A percentile compares a stretch with the other conserved stretches of the same genome.
phyloP scores from a whole-genome alignment of 164 flowering plant species.

The Tetrastigma voinierianum region DNA sequence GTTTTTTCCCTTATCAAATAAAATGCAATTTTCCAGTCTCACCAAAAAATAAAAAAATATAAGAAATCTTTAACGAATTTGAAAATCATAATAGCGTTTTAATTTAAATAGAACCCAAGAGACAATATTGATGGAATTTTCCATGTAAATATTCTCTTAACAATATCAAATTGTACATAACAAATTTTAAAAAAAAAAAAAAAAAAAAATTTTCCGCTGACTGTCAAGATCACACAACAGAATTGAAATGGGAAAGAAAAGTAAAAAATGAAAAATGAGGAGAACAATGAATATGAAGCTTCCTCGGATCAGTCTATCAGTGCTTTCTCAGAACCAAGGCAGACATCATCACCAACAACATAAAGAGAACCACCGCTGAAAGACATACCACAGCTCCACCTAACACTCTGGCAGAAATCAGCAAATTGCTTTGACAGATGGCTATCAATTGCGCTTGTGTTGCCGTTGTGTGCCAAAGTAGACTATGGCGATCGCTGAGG shows the following conservation, averaged over 20 bases:
- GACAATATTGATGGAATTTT: no score
- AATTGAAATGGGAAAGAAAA: not conserved
- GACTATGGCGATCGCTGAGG: slow-evolving; percentile 67
- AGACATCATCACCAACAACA: slow-evolving; percentile 56
- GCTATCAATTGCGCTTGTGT: slow-evolving; percentile 73
- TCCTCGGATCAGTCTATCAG: slow-evolving; percentile 16
- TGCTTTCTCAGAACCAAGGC: slow-evolving; percentile 48
- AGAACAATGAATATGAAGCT: not conserved
- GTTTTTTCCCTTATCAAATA: no score
- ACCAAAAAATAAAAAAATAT: no score
- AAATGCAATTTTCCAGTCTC: no score
- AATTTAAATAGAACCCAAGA: no score
- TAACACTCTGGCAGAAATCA: slow-evolving; percentile 62
- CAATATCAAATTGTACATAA: no score
- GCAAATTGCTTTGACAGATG: slow-evolving; percentile 72
- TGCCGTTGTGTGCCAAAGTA: slow-evolving; percentile 91
- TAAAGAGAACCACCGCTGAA: slow-evolving; percentile 47
- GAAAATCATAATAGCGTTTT: no score
- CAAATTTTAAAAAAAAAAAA: no score
- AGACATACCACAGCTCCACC: slow-evolving; percentile 76
- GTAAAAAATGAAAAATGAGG: no score
- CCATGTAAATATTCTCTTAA: no score
- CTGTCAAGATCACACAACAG: not conserved
- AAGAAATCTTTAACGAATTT: no score
- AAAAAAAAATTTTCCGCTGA: no score